Evolutionary conservation across 2,329 filamentous ascomycete genomes (phyloP).

Genomic region (Fusarium proliferatum): DNA sequence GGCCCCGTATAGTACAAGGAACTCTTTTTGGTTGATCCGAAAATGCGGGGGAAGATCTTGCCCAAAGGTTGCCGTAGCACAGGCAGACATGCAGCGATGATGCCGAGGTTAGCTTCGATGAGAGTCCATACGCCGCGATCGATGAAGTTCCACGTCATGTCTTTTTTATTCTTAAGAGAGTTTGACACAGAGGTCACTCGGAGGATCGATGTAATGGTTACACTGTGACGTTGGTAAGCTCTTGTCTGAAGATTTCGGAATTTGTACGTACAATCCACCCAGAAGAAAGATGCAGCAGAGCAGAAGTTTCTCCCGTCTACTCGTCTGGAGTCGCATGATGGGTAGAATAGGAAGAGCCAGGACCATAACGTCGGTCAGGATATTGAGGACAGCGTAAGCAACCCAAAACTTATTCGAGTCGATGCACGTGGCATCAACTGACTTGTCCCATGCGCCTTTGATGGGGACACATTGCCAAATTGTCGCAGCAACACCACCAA

Average conservation of each 20-base stretch:
- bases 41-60: neutral
- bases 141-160: neutral
- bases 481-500: neutral
- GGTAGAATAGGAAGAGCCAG: neutral
- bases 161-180: neutral
- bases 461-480: neutral
- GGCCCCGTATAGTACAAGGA: neutral
- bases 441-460: neutral
- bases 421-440: neutral
- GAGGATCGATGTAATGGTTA: neutral
- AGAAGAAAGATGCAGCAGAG: neutral
- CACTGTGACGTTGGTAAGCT: neutral
- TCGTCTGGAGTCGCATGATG: neutral
- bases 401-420: slow-evolving; percentile 7
- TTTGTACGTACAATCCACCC: neutral
- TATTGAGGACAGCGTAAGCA: neutral
- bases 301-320: neutral
- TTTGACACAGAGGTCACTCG: neutral
- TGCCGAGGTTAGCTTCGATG: neutral
- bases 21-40: neutral
- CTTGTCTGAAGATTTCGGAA: rapidly evolving
- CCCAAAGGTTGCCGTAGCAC: neutral
- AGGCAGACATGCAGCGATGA: neutral
- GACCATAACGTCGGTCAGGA: neutral
- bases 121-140: neutral